Evolutionary conservation across 768 basidiomycete species (phyloP), one percentile per base, ranked within the genome.

Genomic region (Jaapia argillacea): DNA sequence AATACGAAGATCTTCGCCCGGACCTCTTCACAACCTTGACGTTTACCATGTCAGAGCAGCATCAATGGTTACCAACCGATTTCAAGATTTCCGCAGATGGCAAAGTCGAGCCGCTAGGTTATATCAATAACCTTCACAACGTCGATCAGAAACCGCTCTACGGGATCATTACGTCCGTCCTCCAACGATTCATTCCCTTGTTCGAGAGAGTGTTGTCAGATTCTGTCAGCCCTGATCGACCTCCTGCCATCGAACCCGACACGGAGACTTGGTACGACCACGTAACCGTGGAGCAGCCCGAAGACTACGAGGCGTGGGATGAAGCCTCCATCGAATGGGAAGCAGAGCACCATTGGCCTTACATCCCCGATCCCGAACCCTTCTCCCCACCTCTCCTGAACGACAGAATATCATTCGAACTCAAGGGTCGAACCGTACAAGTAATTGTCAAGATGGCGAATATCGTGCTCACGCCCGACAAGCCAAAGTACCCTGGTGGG

Each of bases 401-500:
- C 16, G 28, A 33, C 10, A 33, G 16, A 16, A 16, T 33, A 33
- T 10, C 16, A 10, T 33, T 33, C 16, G 16, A 16, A 10, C 28
- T 33, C 28, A 33, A 33, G 28, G 28, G 28, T 33, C 28, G 28
- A 10, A 16, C 16, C 28, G 28, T 58, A 5, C 60, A 65, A 43
- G 51, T 60, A 13, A 64, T 64, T 31, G 58, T 57, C 21, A 64
- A 63, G 45, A 47, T 63, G 4, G 57, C 58, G 6, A 57, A 56
- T 38, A 60, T 63, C 36, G 51, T 57, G 43, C 42, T 67, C 39
- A 64, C 61, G 0, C 65, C 66, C 12, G 62, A 66, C 20, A 58
- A 60, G 39, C 66, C 66, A 1, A 48, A 52, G 4, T 67, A 66
- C 49, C 46, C 43, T 0, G 66, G 66, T 13, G 64, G 66, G 16